Evolutionary conservation across 257 asterid genomes (phyloP).

Genomic region (Solanum pinnatisectum): DNA sequence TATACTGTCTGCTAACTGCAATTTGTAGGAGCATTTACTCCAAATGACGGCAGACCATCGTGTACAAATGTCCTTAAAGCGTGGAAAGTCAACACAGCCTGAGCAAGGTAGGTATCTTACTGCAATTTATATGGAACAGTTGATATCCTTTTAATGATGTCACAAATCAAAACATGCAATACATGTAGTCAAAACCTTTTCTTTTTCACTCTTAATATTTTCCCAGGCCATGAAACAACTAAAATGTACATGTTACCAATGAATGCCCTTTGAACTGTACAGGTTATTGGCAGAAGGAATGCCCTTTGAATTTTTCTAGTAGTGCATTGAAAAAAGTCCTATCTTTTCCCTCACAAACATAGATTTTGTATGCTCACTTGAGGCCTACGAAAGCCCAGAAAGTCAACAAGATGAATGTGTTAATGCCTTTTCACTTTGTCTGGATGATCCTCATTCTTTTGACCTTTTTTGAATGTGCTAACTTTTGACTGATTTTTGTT

Average conservation of each 20-base stretch:
- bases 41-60: constrained; percentile 78
- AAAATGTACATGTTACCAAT: background rate
- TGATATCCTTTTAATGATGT: background rate
- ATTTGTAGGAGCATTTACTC: constrained; percentile 76
- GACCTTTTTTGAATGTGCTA: background rate
- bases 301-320: background rate
- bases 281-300: background rate
- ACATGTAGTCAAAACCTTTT: background rate
- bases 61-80: constrained; percentile 60
- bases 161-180: background rate
- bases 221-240: background rate
- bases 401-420: background rate
- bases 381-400: background rate
- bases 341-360: background rate
- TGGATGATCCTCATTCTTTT: background rate
- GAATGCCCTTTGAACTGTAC: background rate
- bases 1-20: background rate
- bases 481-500: background rate
- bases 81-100: constrained; percentile 44
- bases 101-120: constrained; percentile 54
- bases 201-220: background rate
- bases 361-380: background rate
- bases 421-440: background rate
- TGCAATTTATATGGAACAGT: background rate
- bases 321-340: background rate